A percentile compares a stretch with the other conserved stretches of the same genome.
Conservation (phyloP, 495 filamentous ascomycete species). For the Parmelia sp. region DNA sequence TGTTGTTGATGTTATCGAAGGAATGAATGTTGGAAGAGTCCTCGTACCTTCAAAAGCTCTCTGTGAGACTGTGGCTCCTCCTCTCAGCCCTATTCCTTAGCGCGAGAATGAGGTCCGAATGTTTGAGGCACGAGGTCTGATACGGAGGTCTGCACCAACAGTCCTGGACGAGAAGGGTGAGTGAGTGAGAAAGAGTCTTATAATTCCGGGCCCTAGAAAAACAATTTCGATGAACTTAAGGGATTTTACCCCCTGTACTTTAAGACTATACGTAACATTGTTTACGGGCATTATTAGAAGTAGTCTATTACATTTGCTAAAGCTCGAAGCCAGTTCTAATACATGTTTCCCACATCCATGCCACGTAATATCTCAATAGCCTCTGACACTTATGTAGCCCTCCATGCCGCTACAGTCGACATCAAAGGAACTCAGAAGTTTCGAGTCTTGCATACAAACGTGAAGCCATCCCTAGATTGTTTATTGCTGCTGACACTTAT, state of each 20-base stretch:
- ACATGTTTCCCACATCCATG: background rate
- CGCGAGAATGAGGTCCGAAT: constrained; percentile 1
- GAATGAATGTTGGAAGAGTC: background rate
- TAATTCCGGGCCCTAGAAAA: too few relatives aligned
- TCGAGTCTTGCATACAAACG: background rate
- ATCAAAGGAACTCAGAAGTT: background rate
- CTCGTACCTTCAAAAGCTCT: too few relatives aligned
- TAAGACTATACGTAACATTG: too few relatives aligned
- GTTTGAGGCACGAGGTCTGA: background rate
- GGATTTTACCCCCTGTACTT: too few relatives aligned
- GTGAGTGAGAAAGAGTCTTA: too few relatives aligned
- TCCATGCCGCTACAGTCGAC: background rate
- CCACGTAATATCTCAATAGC: background rate
- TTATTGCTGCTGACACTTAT: constrained; percentile 72
- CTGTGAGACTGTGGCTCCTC: background rate
- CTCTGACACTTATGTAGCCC: background rate
- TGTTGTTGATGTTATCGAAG: background rate
- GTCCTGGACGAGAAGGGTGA: too few relatives aligned
- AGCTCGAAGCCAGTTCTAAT: background rate
- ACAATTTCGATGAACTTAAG: too few relatives aligned
- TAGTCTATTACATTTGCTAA: background rate
- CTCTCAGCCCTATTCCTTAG: constrained; percentile 1
- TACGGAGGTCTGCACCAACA: too few relatives aligned
- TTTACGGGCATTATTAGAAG: too few relatives aligned
- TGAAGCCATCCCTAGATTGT: constrained; percentile 49